Percentiles rank a stretch among this genome's conserved stretches.
phyloP scores from a whole-genome alignment of 176 grass and related monocot genomes.

The Thalia dealbata region DNA sequence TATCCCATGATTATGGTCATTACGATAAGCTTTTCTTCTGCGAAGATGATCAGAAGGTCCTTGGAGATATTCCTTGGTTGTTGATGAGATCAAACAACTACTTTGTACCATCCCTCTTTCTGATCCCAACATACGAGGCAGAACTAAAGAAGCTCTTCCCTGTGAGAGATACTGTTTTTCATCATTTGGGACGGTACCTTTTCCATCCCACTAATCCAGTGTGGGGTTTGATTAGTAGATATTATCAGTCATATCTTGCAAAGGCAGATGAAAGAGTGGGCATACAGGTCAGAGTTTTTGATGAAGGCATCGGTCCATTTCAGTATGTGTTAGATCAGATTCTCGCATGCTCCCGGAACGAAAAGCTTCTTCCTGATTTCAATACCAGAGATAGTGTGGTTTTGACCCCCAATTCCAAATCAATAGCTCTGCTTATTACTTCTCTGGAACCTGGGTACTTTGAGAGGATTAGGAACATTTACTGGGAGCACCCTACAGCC shows the following conservation, averaged over 20 bases:
- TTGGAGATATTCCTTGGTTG: constrained; percentile 53
- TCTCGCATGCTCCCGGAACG: constrained; percentile 49
- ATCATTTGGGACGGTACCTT: constrained; percentile 59
- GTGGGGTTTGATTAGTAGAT: constrained; percentile 46
- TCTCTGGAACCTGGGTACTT: constrained; percentile 75
- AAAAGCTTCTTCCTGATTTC: constrained; percentile 51
- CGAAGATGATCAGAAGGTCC: constrained; percentile 42
- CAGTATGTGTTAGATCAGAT: constrained; percentile 85
- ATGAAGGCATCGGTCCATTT: constrained; percentile 41
- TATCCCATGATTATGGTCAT: constrained; percentile 26
- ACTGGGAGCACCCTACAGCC: constrained; percentile 68
- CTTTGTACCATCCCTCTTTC: constrained; percentile 52
- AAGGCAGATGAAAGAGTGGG: constrained; percentile 69
- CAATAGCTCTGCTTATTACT: constrained; percentile 63
- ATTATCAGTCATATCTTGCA: constrained; percentile 42
- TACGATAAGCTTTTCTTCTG: constrained; percentile 69
- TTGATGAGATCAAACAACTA: constrained; percentile 57
- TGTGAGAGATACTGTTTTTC: constrained; percentile 47
- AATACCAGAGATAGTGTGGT: constrained; percentile 20
- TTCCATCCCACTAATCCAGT: constrained; percentile 60
- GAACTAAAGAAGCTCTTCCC: constrained; percentile 76
- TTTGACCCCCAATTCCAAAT: constrained; percentile 23
- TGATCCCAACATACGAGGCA: constrained; percentile 51
- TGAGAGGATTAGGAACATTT: constrained; percentile 59
- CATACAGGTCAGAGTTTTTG: constrained; percentile 82